These are phyloP conservation scores for Chamaecrista fasciculata DNA, from an alignment of 306 rosid species.

Conservation along the genomic window DNA sequence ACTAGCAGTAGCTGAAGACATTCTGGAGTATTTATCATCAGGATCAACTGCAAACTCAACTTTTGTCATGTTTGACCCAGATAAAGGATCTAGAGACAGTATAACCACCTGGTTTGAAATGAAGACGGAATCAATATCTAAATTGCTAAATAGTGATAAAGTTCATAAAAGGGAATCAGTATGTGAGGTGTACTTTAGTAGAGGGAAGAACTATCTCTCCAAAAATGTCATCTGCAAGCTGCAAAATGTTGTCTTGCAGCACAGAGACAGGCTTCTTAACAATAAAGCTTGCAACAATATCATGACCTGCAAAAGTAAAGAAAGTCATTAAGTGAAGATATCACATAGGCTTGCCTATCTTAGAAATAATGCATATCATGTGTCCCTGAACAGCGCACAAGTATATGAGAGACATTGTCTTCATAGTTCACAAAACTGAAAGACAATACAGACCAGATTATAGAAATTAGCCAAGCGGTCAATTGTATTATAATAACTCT, in stretches of 20 bases:
- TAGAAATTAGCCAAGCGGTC: neutral
- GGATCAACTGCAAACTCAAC: conserved; percentile 68
- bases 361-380: neutral
- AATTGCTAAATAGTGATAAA: neutral
- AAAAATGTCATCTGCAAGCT: conserved; percentile 58
- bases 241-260: conserved; percentile 50
- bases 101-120: conserved; percentile 58
- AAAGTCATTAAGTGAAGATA: neutral
- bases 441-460: neutral
- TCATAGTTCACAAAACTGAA: neutral
- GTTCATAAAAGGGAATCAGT: conserved; percentile 4
- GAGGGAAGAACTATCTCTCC: conserved; percentile 50
- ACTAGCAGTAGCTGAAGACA: conserved; percentile 48
- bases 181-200: conserved; percentile 43
- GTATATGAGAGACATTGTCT: neutral
- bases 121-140: conserved; percentile 16
- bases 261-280: conserved; percentile 52
- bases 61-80: conserved; percentile 48
- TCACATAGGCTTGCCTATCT: neutral
- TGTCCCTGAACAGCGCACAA: neutral
- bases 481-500: neutral
- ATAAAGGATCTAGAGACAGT: conserved; percentile 52
- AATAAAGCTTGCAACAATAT: conserved; percentile 65
- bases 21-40: conserved; percentile 40
- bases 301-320: conserved; percentile 37